Percentiles rank a stretch among this genome's conserved stretches.
phyloP scores from a whole-genome alignment of 1,284 basidiomycete species.

The Pisolithus thermaeus region DNA sequence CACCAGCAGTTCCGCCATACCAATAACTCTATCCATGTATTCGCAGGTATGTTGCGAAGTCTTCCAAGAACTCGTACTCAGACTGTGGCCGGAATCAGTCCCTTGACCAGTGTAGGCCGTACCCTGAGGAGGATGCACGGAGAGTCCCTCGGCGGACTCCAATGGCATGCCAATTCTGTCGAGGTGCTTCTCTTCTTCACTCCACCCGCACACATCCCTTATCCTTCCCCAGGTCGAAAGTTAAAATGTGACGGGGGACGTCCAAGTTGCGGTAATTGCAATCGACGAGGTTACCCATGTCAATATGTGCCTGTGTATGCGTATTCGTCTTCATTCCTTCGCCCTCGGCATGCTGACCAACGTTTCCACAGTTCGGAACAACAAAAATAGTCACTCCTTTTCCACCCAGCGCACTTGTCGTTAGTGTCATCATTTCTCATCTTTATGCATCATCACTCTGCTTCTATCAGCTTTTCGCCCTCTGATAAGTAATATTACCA shows the following conservation, averaged over 20 bases:
- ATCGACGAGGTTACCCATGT: conserved; percentile 43
- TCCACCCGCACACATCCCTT: neutral
- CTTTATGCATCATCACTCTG: conserved; percentile 1
- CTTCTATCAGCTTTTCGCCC: conserved; percentile 5
- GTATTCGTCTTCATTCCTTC: neutral
- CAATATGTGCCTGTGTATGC: conserved; percentile 51
- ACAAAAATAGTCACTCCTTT: conserved; percentile 25
- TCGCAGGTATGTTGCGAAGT: neutral
- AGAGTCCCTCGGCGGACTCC: conserved; percentile 45
- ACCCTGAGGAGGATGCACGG: conserved; percentile 20
- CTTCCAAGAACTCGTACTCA: neutral
- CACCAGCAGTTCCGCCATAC: too few species aligned
- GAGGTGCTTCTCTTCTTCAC: conserved; percentile 30
- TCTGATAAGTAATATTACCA: neutral
- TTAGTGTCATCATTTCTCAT: conserved; percentile 18
- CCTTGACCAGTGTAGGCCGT: conserved; percentile 6
- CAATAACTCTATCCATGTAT: neutral
- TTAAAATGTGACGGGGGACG: conserved; percentile 53
- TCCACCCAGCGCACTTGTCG: conserved; percentile 5
- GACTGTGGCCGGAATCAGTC: neutral
- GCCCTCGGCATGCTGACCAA: conserved; percentile 9
- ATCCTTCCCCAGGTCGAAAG: conserved; percentile 40
- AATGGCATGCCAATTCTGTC: conserved; percentile 56
- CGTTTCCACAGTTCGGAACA: conserved; percentile 22
- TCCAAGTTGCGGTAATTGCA: conserved; percentile 51